A percentile compares a stretch with the other conserved stretches of the same genome.
Evolutionary conservation across 2,329 filamentous ascomycete species (phyloP).

Genomic region (Paracoccidioides brasiliensis): DNA sequence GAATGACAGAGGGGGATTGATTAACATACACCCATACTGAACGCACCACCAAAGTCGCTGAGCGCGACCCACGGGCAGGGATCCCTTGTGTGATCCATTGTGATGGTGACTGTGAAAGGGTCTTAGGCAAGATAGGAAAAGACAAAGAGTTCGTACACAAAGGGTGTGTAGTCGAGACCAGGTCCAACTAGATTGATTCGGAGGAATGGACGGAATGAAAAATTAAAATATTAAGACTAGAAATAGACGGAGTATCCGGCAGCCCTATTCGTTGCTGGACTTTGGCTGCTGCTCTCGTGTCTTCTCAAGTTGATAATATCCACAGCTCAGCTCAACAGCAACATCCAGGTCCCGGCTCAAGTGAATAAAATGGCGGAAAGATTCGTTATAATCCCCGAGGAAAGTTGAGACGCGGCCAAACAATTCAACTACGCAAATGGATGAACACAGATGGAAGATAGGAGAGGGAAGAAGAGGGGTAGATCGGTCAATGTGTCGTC

Average conservation of each 20-base stretch:
- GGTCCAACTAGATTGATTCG: not conserved
- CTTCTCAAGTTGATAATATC: too few relatives aligned
- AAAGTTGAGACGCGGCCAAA: not conserved
- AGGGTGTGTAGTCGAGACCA: not conserved
- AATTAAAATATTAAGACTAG: too few relatives aligned
- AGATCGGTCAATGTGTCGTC: not conserved
- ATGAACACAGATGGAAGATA: not conserved
- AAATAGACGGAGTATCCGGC: not conserved
- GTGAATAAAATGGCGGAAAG: too few relatives aligned
- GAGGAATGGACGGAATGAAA: not conserved
- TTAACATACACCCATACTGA: slow-evolving; percentile 81
- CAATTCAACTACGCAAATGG: not conserved
- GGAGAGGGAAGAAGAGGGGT: not conserved
- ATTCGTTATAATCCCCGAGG: not conserved
- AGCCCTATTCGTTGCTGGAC: not conserved
- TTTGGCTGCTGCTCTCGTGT: not conserved
- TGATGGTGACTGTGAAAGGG: slow-evolving; percentile 4
- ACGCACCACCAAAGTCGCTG: slow-evolving; percentile 95
- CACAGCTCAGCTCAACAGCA: too few relatives aligned
- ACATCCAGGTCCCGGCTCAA: too few relatives aligned
- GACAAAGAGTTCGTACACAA: not conserved
- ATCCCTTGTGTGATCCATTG: slow-evolving; percentile 91
- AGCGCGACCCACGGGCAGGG: slow-evolving; percentile 94
- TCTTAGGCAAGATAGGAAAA: not conserved
- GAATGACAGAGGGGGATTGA: slow-evolving; percentile 3